Percentiles rank a stretch among this genome's conserved stretches.
Conservation (phyloP, 2,329 filamentous ascomycete genomes). For the Ceratocystis smalleyi region DNA sequence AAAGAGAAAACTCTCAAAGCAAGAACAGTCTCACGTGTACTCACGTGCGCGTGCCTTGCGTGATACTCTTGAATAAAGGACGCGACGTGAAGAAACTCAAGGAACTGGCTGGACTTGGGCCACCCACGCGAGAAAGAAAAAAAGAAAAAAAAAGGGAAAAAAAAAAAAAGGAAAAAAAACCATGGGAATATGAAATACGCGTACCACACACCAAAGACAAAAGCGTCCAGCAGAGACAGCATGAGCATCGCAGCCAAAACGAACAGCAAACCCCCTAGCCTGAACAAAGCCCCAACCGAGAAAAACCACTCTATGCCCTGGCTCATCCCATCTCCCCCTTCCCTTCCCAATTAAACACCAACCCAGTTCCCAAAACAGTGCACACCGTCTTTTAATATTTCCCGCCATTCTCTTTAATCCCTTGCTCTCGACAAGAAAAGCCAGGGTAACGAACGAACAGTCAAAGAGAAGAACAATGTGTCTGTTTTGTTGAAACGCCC, state of each 20-base stretch:
- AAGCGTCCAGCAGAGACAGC: no score
- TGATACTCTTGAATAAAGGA: neutral
- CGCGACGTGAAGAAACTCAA: neutral
- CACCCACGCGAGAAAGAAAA: neutral
- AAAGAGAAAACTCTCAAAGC: neutral
- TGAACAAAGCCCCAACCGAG: neutral
- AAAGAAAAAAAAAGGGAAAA: no score
- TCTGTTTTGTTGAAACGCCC: neutral
- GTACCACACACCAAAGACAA: no score
- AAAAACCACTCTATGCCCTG: constrained; percentile 16
- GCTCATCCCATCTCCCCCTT: neutral
- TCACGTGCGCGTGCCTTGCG: neutral
- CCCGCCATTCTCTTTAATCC: constrained; percentile 18
- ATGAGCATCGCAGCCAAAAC: no score
- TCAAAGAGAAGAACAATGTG: neutral
- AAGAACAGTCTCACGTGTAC: neutral
- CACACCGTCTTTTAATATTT: constrained; percentile 14
- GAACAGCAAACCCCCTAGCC: neutral
- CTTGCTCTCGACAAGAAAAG: neutral
- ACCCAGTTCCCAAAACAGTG: neutral
- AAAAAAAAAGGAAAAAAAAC: no score
- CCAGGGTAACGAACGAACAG: no score
- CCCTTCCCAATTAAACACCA: constrained; percentile 12
- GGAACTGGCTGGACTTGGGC: neutral
- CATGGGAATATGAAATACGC: no score